A percentile compares a stretch with the other conserved stretches of the same genome.
Conservation (phyloP, 805 yeast genomes). For the Sungouiozyma ichnusensis region DNA sequence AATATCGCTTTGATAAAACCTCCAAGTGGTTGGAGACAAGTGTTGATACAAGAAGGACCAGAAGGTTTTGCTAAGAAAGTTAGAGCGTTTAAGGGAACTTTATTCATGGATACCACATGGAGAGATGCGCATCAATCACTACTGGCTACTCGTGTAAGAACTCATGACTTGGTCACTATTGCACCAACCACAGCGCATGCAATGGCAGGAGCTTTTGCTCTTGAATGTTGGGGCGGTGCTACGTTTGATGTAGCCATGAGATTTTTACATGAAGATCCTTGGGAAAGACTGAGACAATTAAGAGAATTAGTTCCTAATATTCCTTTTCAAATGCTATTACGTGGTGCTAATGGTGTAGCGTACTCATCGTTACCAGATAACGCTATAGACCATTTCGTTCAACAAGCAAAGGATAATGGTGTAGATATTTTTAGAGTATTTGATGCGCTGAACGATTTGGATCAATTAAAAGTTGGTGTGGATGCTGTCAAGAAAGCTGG, state of each 20-base stretch:
- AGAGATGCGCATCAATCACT: constrained; percentile 99
- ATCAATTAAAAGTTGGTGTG: constrained; percentile 93
- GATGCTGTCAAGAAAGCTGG: constrained; percentile 97
- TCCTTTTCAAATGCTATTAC: constrained; percentile 97
- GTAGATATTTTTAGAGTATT: constrained; percentile 97
- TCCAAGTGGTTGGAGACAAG: constrained; percentile 87
- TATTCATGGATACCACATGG: constrained; percentile 98
- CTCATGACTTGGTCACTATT: constrained; percentile 80
- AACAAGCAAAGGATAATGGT: constrained; percentile 91
- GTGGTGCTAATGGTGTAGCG: constrained; percentile 99
- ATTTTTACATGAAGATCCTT: constrained; percentile 96
- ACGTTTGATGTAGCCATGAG: constrained; percentile 98
- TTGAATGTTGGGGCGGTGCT: constrained; percentile 99
- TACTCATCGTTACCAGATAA: constrained; percentile 96
- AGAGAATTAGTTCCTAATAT: constrained; percentile 91
- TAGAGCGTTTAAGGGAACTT: constrained; percentile 71
- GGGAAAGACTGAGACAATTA: constrained; percentile 87
- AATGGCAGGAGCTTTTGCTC: constrained; percentile 78
- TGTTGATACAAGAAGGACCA: constrained; percentile 76
- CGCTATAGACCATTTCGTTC: constrained; percentile 94
- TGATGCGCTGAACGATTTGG: constrained; percentile 94
- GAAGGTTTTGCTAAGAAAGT: constrained; percentile 83
- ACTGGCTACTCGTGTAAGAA: constrained; percentile 94
- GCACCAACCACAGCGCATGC: constrained; percentile 94
- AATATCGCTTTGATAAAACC: constrained; percentile 46